A percentile compares a stretch with the other conserved stretches of the same genome.
These are phyloP conservation scores for Eimeria necatrix DNA, from an alignment of 169 alveolate species.

Conservation along the genomic window DNA sequence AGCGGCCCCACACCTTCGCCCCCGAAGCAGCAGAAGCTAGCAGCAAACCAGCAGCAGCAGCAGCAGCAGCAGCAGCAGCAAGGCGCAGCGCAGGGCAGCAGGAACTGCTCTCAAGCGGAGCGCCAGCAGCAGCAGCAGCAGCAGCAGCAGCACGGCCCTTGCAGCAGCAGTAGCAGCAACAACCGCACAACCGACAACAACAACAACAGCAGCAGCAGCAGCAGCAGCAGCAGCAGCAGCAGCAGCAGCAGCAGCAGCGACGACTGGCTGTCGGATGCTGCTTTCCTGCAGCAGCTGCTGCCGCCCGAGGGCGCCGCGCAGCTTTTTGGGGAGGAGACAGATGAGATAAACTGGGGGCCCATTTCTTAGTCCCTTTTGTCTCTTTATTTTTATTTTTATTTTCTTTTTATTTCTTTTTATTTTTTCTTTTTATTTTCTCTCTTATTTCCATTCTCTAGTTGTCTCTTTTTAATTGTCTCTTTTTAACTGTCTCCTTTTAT, in stretches of 20 bases:
- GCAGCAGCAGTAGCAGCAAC: neutral
- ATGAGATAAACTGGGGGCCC: neutral
- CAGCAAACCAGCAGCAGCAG: slow-evolving; percentile 23
- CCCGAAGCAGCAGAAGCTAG: slow-evolving; percentile 17
- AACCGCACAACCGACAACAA: neutral
- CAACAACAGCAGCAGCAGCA: slow-evolving; percentile 1
- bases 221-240: slow-evolving; percentile 5
- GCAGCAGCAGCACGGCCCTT: slow-evolving; percentile 1
- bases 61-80: slow-evolving; percentile 24
- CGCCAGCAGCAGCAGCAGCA: neutral
- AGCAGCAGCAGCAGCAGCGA: slow-evolving; percentile 47
- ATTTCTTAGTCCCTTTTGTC: neutral
- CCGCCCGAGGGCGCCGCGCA: neutral
- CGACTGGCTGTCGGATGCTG: slow-evolving; percentile 6
- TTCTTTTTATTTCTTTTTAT: no score
- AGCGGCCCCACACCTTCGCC: neutral
- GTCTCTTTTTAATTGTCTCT: no score
- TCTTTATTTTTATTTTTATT: no score
- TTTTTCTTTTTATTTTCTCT: no score
- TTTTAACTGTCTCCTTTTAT: no score
- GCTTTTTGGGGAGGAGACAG: neutral
- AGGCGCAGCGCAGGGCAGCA: neutral
- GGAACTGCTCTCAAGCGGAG: neutral
- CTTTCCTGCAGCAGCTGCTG: neutral
- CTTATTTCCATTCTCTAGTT: no score